Percentiles rank a stretch among this genome's conserved stretches.
These are phyloP conservation scores for Priceomyces fermenticarens DNA, from an alignment of 805 yeast species.

Conservation along the genomic window DNA sequence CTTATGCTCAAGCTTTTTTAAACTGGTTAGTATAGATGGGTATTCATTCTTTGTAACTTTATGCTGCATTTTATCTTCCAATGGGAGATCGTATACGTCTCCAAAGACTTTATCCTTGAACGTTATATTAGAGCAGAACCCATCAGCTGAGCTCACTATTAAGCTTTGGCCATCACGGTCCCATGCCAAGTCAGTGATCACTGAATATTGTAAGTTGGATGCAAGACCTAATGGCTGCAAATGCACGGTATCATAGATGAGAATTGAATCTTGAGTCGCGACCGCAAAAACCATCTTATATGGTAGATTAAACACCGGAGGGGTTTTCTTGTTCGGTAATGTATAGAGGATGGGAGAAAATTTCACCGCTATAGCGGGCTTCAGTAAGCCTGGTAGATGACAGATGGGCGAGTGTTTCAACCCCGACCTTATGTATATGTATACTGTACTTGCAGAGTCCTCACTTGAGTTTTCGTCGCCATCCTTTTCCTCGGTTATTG, in stretches of 20 bases:
- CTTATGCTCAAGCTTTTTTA: too few species aligned
- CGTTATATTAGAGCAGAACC: slow-evolving; percentile 73
- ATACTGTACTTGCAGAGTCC: slow-evolving; percentile 67
- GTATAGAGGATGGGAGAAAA: slow-evolving; percentile 70
- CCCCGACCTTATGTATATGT: slow-evolving; percentile 71
- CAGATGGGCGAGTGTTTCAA: slow-evolving; percentile 70
- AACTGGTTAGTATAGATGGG: too few species aligned
- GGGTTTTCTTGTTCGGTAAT: slow-evolving; percentile 14
- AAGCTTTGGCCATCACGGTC: slow-evolving; percentile 67
- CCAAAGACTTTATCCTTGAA: slow-evolving; percentile 61
- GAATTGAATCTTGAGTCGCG: slow-evolving; percentile 84
- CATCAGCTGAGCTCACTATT: slow-evolving; percentile 84
- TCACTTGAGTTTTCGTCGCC: slow-evolving; percentile 10
- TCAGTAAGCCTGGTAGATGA: slow-evolving; percentile 72
- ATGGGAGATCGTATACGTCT: slow-evolving; percentile 10
- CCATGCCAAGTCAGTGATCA: slow-evolving; percentile 89
- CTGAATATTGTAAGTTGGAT: slow-evolving; percentile 80
- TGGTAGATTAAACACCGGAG: slow-evolving; percentile 50
- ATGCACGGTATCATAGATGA: slow-evolving; percentile 77
- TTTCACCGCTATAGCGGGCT: slow-evolving; percentile 79
- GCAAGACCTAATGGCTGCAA: slow-evolving; percentile 68
- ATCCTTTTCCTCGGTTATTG: neutral
- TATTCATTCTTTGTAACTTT: too few species aligned
- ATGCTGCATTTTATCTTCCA: slow-evolving; percentile 2
- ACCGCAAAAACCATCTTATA: slow-evolving; percentile 88